Evolutionary conservation across 495 filamentous ascomycete genomes (phyloP).

Genomic region (Chaetomidium leptoderma): DNA sequence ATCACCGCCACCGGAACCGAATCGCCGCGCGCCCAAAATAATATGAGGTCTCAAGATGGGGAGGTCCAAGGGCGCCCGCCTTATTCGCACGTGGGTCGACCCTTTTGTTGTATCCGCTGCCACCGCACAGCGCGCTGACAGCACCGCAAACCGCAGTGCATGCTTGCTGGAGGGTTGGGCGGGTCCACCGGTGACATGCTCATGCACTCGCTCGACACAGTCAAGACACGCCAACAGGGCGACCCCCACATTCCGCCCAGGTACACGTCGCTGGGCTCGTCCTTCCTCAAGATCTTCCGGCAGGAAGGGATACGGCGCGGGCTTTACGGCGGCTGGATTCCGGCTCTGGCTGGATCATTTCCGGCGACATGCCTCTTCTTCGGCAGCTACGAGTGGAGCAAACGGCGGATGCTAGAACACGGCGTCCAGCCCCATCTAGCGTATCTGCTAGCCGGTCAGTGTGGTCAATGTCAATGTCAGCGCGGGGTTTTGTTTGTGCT

Average conservation of each 20-base stretch:
- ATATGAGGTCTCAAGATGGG: conserved; percentile 43
- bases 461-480: not conserved
- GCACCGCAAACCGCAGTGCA: conserved; percentile 56
- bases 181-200: conserved; percentile 93
- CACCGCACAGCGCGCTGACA: conserved; percentile 11
- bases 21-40: conserved; percentile 28
- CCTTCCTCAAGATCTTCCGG: conserved; percentile 86
- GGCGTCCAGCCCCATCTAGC: conserved; percentile 74
- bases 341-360: conserved; percentile 87
- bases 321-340: conserved; percentile 87
- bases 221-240: conserved; percentile 98
- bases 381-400: conserved; percentile 92
- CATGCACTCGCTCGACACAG: conserved; percentile 98
- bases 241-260: conserved; percentile 87
- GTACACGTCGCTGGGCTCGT: conserved; percentile 81
- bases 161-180: conserved; percentile 89
- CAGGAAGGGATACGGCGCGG: conserved; percentile 86
- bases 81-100: conserved; percentile 41
- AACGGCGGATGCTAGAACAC: conserved; percentile 76
- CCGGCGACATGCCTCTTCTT: conserved; percentile 95
- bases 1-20: conserved; percentile 18
- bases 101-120: not conserved
- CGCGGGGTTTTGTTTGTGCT: conserved; percentile 5
- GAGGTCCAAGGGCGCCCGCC: conserved; percentile 44
- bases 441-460: conserved; percentile 75